Conservation (phyloP, 805 yeast species). For the Jamesozyma piceae region DNA sequence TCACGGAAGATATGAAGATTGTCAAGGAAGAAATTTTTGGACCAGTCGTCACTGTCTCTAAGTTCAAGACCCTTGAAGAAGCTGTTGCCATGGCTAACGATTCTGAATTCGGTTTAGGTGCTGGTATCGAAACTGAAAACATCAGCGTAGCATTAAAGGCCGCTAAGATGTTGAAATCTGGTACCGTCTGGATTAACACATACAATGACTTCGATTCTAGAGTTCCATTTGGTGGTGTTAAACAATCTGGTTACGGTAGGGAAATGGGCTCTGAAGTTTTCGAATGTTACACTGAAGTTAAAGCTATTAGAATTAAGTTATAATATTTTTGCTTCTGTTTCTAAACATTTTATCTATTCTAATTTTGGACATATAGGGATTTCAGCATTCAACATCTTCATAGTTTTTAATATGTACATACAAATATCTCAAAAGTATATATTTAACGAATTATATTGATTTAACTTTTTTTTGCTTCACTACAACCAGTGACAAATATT, state of each 20-base stretch:
- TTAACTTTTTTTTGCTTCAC: no score
- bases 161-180: constrained; percentile 57
- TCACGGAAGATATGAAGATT: constrained; percentile 50
- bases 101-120: constrained; percentile 70
- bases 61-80: constrained; percentile 60
- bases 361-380: not conserved
- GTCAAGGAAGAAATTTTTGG: constrained; percentile 73
- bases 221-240: constrained; percentile 78
- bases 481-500: no score
- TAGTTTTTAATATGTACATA: not conserved
- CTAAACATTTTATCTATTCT: not conserved
- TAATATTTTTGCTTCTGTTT: constrained; percentile 5
- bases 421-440: not conserved
- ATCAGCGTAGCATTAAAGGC: constrained; percentile 54
- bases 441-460: no score
- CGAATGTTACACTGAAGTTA: constrained; percentile 65
- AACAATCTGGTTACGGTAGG: constrained; percentile 76
- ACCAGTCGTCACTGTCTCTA: constrained; percentile 64
- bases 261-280: constrained; percentile 78
- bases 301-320: constrained; percentile 57
- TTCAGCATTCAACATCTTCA: not conserved
- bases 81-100: constrained; percentile 58
- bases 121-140: constrained; percentile 65
- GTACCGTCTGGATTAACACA: constrained; percentile 75
- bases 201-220: constrained; percentile 66